Conservation (phyloP, 257 asterid genomes). For the Lantana camara region DNA sequence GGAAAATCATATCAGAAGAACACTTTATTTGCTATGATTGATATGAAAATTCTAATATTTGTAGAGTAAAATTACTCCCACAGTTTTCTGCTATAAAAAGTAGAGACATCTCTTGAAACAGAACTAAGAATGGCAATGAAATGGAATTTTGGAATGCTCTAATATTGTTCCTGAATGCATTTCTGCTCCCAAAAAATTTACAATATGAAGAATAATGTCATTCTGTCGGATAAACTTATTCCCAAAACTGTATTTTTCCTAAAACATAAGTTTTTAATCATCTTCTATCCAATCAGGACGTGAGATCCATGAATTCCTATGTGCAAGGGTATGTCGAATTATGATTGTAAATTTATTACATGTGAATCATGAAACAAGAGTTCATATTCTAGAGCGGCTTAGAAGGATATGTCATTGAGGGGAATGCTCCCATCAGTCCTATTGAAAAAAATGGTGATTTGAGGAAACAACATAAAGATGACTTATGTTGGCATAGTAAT, state of each 20-base stretch:
- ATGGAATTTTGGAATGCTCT: not conserved
- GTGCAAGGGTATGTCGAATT: too few relatives aligned
- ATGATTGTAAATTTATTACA: too few relatives aligned
- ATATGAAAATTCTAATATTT: too few relatives aligned
- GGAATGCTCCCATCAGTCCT: slow-evolving; percentile 73
- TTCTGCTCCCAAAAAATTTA: not conserved
- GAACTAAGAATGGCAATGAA: not conserved
- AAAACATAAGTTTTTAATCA: not conserved
- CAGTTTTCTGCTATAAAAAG: too few relatives aligned
- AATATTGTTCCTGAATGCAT: not conserved
- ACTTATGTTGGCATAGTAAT: slow-evolving; percentile 52
- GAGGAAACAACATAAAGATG: slow-evolving; percentile 28
- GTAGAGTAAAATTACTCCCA: too few relatives aligned
- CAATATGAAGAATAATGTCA: too few relatives aligned
- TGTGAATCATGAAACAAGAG: slow-evolving; percentile 55
- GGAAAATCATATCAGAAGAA: too few relatives aligned
- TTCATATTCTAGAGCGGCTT: slow-evolving; percentile 59
- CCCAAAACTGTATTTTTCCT: not conserved
- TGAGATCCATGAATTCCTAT: too few relatives aligned
- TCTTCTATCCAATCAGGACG: too few relatives aligned
- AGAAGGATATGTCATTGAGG: slow-evolving; percentile 59
- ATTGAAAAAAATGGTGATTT: slow-evolving; percentile 51
- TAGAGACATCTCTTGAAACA: too few relatives aligned
- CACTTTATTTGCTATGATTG: too few relatives aligned
- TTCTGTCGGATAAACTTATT: too few relatives aligned